A percentile compares a stretch with the other conserved stretches of the same genome.
phyloP scores from a whole-genome alignment of 2,329 filamentous ascomycete genomes.

The Neopestalotiopsis rosae region DNA sequence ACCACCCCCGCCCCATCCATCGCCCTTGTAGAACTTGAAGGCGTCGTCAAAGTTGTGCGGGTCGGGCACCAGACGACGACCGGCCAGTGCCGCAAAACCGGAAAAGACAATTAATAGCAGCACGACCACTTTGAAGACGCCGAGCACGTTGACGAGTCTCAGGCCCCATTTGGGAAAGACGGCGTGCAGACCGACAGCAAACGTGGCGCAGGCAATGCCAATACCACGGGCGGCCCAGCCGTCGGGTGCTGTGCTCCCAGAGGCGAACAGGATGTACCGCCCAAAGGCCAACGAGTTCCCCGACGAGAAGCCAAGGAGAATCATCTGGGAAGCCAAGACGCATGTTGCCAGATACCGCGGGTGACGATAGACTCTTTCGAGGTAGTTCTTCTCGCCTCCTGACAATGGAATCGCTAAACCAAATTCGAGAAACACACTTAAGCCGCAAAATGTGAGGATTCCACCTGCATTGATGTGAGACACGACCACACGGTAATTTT shows the following conservation, averaged over 20 bases:
- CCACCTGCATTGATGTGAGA: slow-evolving; percentile 38
- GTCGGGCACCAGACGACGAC: slow-evolving; percentile 50
- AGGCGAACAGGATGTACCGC: slow-evolving; percentile 61
- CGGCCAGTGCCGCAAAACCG: slow-evolving; percentile 61
- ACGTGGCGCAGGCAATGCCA: slow-evolving; percentile 58
- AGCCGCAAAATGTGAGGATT: slow-evolving; percentile 61
- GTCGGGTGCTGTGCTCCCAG: slow-evolving; percentile 50
- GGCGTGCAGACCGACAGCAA: slow-evolving; percentile 58
- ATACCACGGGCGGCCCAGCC: slow-evolving; percentile 64
- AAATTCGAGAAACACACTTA: slow-evolving; percentile 68
- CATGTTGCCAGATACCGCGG: slow-evolving; percentile 65
- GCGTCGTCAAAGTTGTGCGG: slow-evolving; percentile 64
- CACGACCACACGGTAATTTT: background rate
- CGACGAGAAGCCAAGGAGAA: slow-evolving; percentile 65
- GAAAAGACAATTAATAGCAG: slow-evolving; percentile 66
- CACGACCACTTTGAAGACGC: slow-evolving; percentile 65
- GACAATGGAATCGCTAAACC: slow-evolving; percentile 66
- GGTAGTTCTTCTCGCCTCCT: slow-evolving; percentile 71
- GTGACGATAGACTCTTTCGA: slow-evolving; percentile 65
- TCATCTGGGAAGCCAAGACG: slow-evolving; percentile 65
- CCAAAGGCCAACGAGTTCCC: slow-evolving; percentile 65
- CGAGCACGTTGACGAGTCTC: slow-evolving; percentile 62
- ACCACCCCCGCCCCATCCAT: slow-evolving; percentile 53
- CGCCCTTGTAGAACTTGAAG: slow-evolving; percentile 50
- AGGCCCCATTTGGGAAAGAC: slow-evolving; percentile 62